These are phyloP conservation scores for Phytophthora tentaculata DNA, from an alignment of 352 stramenopile species.

Conservation along the genomic window DNA sequence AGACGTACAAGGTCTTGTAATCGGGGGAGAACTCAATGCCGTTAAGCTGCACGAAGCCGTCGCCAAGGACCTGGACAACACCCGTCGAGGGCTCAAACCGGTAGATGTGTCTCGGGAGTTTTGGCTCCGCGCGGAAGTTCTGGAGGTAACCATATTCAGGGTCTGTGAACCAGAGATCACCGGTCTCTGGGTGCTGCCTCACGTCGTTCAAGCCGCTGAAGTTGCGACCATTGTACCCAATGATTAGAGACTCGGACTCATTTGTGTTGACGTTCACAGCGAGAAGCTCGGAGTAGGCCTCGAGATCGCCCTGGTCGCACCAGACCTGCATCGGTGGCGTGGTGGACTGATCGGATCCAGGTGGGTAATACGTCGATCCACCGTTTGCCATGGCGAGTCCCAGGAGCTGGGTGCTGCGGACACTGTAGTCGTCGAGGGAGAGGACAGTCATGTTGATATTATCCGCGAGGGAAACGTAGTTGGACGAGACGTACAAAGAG, in stretches of 20 bases:
- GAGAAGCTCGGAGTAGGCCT: constrained; percentile 18
- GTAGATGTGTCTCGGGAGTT: constrained; percentile 24
- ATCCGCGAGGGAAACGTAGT: constrained; percentile 17
- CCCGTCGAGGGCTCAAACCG: constrained; percentile 34
- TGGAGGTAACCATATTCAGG: constrained; percentile 24
- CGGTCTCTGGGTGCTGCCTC: constrained; percentile 26
- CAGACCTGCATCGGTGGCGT: constrained; percentile 30
- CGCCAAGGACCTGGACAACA: constrained; percentile 25
- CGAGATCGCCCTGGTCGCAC: constrained; percentile 29
- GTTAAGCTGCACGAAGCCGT: constrained; percentile 24
- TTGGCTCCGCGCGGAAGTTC: constrained; percentile 22
- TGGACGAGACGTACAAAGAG: constrained; percentile 29
- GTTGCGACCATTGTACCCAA: constrained; percentile 30
- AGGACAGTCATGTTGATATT: constrained; percentile 32
- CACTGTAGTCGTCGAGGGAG: constrained; percentile 21
- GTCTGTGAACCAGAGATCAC: constrained; percentile 32
- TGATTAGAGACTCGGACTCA: constrained; percentile 21
- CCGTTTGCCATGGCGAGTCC: constrained; percentile 25
- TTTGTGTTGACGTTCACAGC: constrained; percentile 31
- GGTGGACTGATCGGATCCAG: constrained; percentile 10
- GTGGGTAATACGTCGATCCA: constrained; percentile 26
- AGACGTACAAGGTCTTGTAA: constrained; percentile 34
- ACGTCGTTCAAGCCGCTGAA: constrained; percentile 30
- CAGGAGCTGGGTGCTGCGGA: constrained; percentile 20
- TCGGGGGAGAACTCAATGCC: constrained; percentile 31